These are phyloP conservation scores for Pezicula rhizophila DNA, from an alignment of 2,329 filamentous ascomycete genomes.

Conservation along the genomic window DNA sequence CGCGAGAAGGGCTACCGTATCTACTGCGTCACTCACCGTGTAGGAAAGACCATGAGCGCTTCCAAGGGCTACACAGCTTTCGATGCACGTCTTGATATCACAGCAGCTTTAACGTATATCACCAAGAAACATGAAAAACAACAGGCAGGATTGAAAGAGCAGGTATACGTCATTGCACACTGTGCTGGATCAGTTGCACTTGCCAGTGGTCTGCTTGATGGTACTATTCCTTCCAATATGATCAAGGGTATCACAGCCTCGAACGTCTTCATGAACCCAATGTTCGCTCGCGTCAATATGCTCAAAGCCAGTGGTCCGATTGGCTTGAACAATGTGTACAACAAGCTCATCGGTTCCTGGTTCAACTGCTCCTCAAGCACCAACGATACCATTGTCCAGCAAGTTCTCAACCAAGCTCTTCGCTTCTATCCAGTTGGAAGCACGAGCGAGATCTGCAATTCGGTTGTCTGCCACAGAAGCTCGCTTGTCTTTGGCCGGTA, in stretches of 20 bases:
- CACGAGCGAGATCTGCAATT: constrained; percentile 48
- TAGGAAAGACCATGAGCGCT: constrained; percentile 42
- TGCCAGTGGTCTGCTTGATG: constrained; percentile 48
- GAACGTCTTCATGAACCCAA: constrained; percentile 55
- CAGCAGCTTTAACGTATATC: constrained; percentile 45
- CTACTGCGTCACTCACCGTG: constrained; percentile 48
- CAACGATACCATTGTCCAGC: constrained; percentile 40
- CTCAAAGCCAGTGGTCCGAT: constrained; percentile 27
- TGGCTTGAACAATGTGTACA: constrained; percentile 30
- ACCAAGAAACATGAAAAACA: constrained; percentile 23
- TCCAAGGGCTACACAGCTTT: constrained; percentile 47
- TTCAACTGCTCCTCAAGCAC: constrained; percentile 42
- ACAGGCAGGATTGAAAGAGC: constrained; percentile 11
- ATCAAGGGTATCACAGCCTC: constrained; percentile 48
- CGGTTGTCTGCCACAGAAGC: constrained; percentile 50
- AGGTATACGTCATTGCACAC: constrained; percentile 50
- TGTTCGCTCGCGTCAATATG: constrained; percentile 46
- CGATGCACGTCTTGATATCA: constrained; percentile 50
- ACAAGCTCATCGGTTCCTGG: constrained; percentile 40
- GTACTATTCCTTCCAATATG: constrained; percentile 47
- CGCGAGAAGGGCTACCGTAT: constrained; percentile 49
- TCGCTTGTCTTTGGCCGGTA: constrained; percentile 51
- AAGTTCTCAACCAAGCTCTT: constrained; percentile 43
- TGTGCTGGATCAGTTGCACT: constrained; percentile 55
- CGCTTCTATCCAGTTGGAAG: constrained; percentile 46